Evolutionary conservation across 192 early-diverging fungal genomes (phyloP).

Genomic region (Oehlia diaphana): DNA sequence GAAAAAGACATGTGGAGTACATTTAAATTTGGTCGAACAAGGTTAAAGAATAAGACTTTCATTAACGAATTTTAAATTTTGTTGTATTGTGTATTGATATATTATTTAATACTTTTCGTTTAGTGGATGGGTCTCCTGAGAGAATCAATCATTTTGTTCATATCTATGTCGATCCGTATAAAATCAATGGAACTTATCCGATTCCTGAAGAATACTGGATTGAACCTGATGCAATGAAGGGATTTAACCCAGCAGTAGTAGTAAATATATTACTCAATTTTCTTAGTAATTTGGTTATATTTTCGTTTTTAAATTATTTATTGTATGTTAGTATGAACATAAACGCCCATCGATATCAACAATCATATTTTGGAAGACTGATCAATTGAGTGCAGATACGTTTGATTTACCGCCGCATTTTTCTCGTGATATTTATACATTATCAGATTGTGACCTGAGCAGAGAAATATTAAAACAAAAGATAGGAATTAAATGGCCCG

Average conservation of each 20-base stretch:
- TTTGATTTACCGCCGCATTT: not conserved
- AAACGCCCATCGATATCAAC: not conserved
- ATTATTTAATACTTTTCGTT: not conserved
- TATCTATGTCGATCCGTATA: constrained; percentile 4
- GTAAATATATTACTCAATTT: not conserved
- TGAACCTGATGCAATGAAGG: not conserved
- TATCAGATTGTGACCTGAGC: not conserved
- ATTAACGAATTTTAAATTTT: not conserved
- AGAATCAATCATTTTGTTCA: not conserved
- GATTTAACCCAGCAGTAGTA: not conserved
- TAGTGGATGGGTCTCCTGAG: too few relatives aligned
- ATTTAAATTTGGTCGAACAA: not conserved
- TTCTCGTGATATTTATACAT: not conserved
- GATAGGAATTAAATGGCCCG: constrained; percentile 5
- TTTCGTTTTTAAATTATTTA: not conserved
- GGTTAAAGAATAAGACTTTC: not conserved
- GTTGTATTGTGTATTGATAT: not conserved
- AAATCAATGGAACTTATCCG: constrained; percentile 5
- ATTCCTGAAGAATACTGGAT: constrained; percentile 18
- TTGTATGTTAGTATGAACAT: not conserved
- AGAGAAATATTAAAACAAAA: not conserved
- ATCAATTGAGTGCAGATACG: not conserved
- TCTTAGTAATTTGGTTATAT: not conserved
- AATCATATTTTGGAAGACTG: not conserved
- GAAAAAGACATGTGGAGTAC: constrained; percentile 1